Base-by-base conservation (phyloP, 2,329 filamentous ascomycete species). In the Aurifilum marmelostoma region DNA sequence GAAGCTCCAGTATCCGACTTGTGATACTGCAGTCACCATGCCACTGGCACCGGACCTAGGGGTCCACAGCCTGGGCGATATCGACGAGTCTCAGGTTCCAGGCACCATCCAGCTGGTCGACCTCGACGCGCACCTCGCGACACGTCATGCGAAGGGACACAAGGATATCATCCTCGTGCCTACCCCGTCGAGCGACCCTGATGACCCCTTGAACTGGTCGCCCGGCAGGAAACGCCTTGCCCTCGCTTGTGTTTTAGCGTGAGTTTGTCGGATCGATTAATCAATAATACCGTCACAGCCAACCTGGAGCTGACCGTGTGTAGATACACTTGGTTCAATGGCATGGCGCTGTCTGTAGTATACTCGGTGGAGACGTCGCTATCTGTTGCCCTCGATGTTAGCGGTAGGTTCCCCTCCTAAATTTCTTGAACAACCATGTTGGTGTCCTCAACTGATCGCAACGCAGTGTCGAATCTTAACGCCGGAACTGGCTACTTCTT, bases 191-290 rank as follows among this genome's bases (percentile, higher is more conserved):
- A 68, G 73, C 32, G 79, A 82, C 68, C 79, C 80, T 7, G 78
- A 82, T 54, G 81, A 83, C 67, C 81, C 81, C 3, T 73, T 83
- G 54, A 82, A 79, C 67, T 79, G 80, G 80, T 66, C 68, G 7
- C 70, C 70, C 6, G 70, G 65, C 18, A 67, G 70, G 18, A 71
- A 71, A 54, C 62, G 70, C 3, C 59, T 71, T 3, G 70, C 70
- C 4, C 63, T 78, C 41, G 47, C 73, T 41, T 77, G 75, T 68
- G 73, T 74, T 9, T 73, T 77, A 21, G 67, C 76, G 67, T 73
- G 34, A 68, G 72, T 41, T 9, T 39, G 9, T n/a, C 41, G 1
- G 12, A 39, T 2, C 5, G 3, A 21, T 2, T 16, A 47, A 2
- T 62, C 21, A 34, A 34, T 34, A 34, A 34, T 34, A 34, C 34